phyloP scores from a whole-genome alignment of 169 alveolate species.

The Babesia ovata region DNA sequence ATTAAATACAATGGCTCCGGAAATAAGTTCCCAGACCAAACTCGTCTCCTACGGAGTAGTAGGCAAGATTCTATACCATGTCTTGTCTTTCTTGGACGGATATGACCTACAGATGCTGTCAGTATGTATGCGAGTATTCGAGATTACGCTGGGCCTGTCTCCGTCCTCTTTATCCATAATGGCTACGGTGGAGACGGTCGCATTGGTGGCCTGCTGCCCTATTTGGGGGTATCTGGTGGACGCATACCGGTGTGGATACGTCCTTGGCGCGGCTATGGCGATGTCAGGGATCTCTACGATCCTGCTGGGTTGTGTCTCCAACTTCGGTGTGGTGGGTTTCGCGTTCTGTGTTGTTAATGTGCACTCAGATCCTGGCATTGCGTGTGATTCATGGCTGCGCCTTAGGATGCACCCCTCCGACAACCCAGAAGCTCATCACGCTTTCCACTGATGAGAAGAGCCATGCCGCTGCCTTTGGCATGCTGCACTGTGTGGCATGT shows the following conservation, averaged over 20 bases:
- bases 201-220: conserved; percentile 84
- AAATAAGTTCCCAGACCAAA: neutral
- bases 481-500: conserved; percentile 42
- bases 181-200: conserved; percentile 83
- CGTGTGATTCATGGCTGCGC: conserved; percentile 50
- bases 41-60: conserved; percentile 2
- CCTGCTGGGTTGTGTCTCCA: conserved; percentile 63
- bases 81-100: conserved; percentile 8
- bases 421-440: conserved; percentile 43
- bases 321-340: conserved; percentile 44
- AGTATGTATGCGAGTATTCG: conserved; percentile 83
- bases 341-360: neutral
- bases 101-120: conserved; percentile 26
- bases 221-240: conserved; percentile 90
- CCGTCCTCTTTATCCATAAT: conserved; percentile 83
- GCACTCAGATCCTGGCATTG: conserved; percentile 35
- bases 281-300: conserved; percentile 86
- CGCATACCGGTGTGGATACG: conserved; percentile 80
- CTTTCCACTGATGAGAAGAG: conserved; percentile 3
- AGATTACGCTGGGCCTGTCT: conserved; percentile 81
- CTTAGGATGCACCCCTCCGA: conserved; percentile 52
- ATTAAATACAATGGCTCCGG: neutral
- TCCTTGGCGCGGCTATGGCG: conserved; percentile 83
- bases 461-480: conserved; percentile 42
- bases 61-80: conserved; percentile 3